These are phyloP conservation scores for Hypoxylon sp. DNA, from an alignment of 2,329 filamentous ascomycete species.

Conservation along the genomic window DNA sequence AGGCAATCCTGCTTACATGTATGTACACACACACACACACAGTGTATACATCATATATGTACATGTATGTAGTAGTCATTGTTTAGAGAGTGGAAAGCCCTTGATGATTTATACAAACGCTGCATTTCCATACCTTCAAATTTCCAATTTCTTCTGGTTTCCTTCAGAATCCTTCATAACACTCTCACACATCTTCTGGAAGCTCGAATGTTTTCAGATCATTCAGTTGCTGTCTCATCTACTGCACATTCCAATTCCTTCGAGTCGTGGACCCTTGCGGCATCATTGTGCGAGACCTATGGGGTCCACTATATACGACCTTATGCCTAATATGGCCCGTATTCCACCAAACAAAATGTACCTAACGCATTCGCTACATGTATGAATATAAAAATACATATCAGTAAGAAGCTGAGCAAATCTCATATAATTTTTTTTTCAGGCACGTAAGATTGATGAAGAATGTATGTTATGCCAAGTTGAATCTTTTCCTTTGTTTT, in stretches of 20 bases:
- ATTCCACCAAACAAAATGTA: neutral
- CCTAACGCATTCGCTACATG: neutral
- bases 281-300: slow-evolving; percentile 2
- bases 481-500: neutral
- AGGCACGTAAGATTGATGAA: slow-evolving; percentile 29
- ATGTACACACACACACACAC: too few relatives aligned
- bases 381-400: neutral
- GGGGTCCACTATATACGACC: slow-evolving; percentile 20
- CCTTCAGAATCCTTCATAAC: neutral
- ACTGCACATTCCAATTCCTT: slow-evolving; percentile 39
- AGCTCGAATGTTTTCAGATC: slow-evolving; percentile 8
- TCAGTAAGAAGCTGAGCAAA: neutral
- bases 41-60: neutral
- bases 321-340: slow-evolving; percentile 7
- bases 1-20: slow-evolving; percentile 1
- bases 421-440: neutral
- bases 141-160: neutral
- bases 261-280: slow-evolving; percentile 27
- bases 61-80: neutral
- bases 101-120: neutral
- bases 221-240: slow-evolving; percentile 36
- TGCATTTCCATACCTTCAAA: neutral
- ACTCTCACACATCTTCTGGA: neutral
- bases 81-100: neutral
- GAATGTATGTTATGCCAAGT: slow-evolving; percentile 20